phyloP scores from a whole-genome alignment of 495 filamentous ascomycete genomes.

The Letharia columbiana region DNA sequence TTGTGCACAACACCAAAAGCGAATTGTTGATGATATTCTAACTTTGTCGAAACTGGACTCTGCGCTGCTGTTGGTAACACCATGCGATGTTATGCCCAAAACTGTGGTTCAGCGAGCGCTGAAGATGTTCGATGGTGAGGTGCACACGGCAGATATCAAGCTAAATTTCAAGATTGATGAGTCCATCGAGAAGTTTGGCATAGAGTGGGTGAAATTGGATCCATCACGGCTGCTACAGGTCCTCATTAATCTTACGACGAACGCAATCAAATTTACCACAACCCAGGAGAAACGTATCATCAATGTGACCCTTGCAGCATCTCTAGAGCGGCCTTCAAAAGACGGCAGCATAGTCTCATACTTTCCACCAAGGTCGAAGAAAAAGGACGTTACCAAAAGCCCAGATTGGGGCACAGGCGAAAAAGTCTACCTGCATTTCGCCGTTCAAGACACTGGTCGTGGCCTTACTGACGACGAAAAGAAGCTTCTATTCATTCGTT shows the following conservation, averaged over 20 bases:
- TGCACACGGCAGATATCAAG: constrained; percentile 57
- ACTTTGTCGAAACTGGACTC: constrained; percentile 80
- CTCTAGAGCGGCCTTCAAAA: constrained; percentile 42
- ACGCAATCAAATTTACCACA: constrained; percentile 71
- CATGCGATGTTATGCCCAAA: constrained; percentile 57
- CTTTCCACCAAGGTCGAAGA: constrained; percentile 46
- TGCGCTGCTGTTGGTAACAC: constrained; percentile 58
- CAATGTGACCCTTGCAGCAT: constrained; percentile 60
- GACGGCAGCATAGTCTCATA: constrained; percentile 39
- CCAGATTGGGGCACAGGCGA: constrained; percentile 63
- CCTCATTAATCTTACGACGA: constrained; percentile 65
- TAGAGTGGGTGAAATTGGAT: constrained; percentile 65
- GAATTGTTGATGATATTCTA: constrained; percentile 73
- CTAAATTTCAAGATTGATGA: constrained; percentile 52
- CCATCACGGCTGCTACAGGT: constrained; percentile 65
- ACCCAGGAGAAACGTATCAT: constrained; percentile 48
- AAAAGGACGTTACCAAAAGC: constrained; percentile 37
- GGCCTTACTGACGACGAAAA: constrained; percentile 66
- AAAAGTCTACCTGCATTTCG: constrained; percentile 59
- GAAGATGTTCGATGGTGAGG: constrained; percentile 65
- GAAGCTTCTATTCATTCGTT: constrained; percentile 68
- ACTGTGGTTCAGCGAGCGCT: constrained; percentile 56
- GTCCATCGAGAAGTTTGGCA: constrained; percentile 43
- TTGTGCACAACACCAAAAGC: constrained; percentile 69
- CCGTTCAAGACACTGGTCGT: constrained; percentile 69